Conservation (phyloP, 73 alveolate species). For the Stentor roeselii region DNA sequence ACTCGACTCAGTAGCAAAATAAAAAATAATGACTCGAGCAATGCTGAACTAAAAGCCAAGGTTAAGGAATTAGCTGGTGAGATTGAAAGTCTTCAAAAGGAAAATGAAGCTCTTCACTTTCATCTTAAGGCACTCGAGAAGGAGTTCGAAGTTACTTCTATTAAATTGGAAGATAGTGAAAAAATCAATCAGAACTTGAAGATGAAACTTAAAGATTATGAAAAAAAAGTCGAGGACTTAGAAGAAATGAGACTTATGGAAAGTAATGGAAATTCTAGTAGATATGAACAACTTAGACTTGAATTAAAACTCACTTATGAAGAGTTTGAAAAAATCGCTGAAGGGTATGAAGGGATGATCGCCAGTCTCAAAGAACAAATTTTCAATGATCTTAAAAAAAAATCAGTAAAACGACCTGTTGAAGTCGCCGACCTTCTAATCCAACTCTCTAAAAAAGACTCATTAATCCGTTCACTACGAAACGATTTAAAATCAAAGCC, state of each 20-base stretch:
- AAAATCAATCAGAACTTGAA: slow-evolving; percentile 19
- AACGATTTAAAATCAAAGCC: slow-evolving; percentile 13
- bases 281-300: slow-evolving; percentile 22
- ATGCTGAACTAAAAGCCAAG: slow-evolving; percentile 2
- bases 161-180: neutral
- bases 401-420: neutral
- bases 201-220: slow-evolving; percentile 8
- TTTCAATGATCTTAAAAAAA: slow-evolving; percentile 16
- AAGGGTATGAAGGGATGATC: slow-evolving; percentile 36
- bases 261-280: neutral
- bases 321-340: slow-evolving; percentile 25
- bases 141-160: neutral
- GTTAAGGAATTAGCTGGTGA: slow-evolving; percentile 20
- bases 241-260: slow-evolving; percentile 28
- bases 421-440: neutral
- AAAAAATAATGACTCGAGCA: slow-evolving; percentile 14
- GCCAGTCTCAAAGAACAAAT: slow-evolving; percentile 26
- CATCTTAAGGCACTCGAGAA: slow-evolving; percentile 26
- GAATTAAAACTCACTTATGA: slow-evolving; percentile 34
- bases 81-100: neutral
- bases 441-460: slow-evolving; percentile 22
- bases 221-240: slow-evolving; percentile 23
- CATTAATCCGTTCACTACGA: neutral
- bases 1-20: slow-evolving; percentile 27
- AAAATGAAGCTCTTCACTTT: neutral